Evolutionary conservation across 192 early-diverging fungal species (phyloP), one percentile per base, ranked within the genome.

Genomic region (Rhizophagus prolifer): DNA sequence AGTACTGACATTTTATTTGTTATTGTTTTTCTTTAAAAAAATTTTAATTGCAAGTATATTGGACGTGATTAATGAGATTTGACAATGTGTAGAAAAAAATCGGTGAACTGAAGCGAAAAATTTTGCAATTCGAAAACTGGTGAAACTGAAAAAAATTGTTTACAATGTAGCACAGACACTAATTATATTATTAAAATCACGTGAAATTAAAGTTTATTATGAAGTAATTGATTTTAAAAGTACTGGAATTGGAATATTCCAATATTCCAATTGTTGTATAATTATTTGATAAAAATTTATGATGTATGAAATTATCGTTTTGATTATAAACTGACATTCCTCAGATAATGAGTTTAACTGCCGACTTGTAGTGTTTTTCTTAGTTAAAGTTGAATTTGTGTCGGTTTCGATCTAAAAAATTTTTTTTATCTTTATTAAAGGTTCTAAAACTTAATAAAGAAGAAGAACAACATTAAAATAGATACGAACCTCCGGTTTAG

Each of bases 1-100:
- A 76, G 62, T 31, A 76, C 75, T 4, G 75, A 74, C 72, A 74
- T 74, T 62, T 44, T 44, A 44, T 44, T 44, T 44, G 12, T 44
- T 10, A 12, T 44, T 44, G 1, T 12, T 9, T 62, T 62, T 21
- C 21, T 21, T 7, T 21, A 21, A 19, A 54, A 21, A 54, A 54
- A 54, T 4, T 34, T 34, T 34, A 34, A 31, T 34, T 34, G 14
- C 6, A 21, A 54, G 21, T 19, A 21, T 6, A 54, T 54, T 21
- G 4, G 21, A 54, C 10, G 41, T 44, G 41, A 44, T 12, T 12
- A 44, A 41, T 9, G 38, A 41, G 38, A 41, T 1, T 1, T 8
- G 7, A 9, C 38, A 41, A 41, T 9, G 38, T 7, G 38, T 9
- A 41, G 4, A 16, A 54, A 19, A 54, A 21, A 54, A 21, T 38